A percentile compares a stretch with the other conserved stretches of the same genome.
phyloP scores from a whole-genome alignment of 2,329 filamentous ascomycete species.

The Fusarium fujikuroi region DNA sequence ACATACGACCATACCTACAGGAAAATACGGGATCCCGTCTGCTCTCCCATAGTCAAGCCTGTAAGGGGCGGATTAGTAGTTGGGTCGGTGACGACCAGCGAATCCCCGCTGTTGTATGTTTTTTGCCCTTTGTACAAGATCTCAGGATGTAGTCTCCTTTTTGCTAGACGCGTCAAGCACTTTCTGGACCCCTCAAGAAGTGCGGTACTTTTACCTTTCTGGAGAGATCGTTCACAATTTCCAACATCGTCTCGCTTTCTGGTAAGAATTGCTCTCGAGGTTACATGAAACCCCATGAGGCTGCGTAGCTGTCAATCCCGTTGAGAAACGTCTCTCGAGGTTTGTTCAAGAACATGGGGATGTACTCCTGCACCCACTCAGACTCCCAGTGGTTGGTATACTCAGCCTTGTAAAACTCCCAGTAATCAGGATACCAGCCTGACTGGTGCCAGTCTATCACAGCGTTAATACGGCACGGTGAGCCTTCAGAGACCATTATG shows the following conservation, averaged over 20 bases:
- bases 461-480: background rate
- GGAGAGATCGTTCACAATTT: fast-evolving
- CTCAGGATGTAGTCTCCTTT: background rate
- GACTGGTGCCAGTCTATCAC: constrained; percentile 28
- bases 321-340: background rate
- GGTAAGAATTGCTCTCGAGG: fast-evolving
- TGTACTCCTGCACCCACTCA: background rate
- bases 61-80: background rate
- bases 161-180: fast-evolving
- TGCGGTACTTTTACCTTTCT: fast-evolving
- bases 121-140: background rate
- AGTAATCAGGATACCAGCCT: constrained; percentile 34
- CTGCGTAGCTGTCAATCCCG: background rate
- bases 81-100: background rate
- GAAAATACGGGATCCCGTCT: background rate
- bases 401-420: constrained; percentile 33
- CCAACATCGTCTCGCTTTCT: fast-evolving
- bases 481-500: constrained; percentile 1
- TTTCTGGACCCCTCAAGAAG: no score
- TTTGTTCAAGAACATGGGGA: background rate
- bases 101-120: background rate
- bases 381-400: background rate
- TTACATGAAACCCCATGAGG: background rate
- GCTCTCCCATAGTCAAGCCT: background rate
- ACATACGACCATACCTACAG: background rate